Evolutionary conservation across 768 basidiomycete species (phyloP).

Genomic region (Tricholoma sp.): DNA sequence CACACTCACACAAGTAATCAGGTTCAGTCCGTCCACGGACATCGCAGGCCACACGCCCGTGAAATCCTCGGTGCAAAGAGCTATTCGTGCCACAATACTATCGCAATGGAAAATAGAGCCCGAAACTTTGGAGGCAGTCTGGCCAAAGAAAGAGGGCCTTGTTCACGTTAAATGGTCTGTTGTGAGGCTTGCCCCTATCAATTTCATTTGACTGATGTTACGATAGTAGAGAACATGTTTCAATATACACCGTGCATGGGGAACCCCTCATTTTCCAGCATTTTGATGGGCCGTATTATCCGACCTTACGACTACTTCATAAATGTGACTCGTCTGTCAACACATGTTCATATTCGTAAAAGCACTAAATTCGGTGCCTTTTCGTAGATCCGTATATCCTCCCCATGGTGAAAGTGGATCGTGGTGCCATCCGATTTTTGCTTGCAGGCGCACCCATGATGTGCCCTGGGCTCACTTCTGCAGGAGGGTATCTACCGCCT

Average conservation of each 20-base stretch:
- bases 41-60: constrained; percentile 87
- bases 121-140: constrained; percentile 83
- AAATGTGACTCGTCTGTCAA: constrained; percentile 62
- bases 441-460: constrained; percentile 94
- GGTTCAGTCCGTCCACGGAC: constrained; percentile 73
- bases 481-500: constrained; percentile 84
- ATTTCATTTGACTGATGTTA: constrained; percentile 10
- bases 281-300: constrained; percentile 89
- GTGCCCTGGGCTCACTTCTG: constrained; percentile 94
- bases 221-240: constrained; percentile 88
- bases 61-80: constrained; percentile 90
- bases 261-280: constrained; percentile 95
- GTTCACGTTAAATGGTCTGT: constrained; percentile 92
- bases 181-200: background rate
- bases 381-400: constrained; percentile 85
- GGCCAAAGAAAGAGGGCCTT: constrained; percentile 98
- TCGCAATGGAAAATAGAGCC: constrained; percentile 80
- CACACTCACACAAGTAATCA: constrained; percentile 20
- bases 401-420: constrained; percentile 85
- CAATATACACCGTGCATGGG: constrained; percentile 83
- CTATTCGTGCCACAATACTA: constrained; percentile 74
- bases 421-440: constrained; percentile 96
- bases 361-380: constrained; percentile 1
- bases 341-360: background rate
- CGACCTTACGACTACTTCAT: constrained; percentile 85